A percentile compares a stretch with the other conserved stretches of the same genome.
Evolutionary conservation across 257 asterid genomes (phyloP).

Genomic region (Scutellaria minor): DNA sequence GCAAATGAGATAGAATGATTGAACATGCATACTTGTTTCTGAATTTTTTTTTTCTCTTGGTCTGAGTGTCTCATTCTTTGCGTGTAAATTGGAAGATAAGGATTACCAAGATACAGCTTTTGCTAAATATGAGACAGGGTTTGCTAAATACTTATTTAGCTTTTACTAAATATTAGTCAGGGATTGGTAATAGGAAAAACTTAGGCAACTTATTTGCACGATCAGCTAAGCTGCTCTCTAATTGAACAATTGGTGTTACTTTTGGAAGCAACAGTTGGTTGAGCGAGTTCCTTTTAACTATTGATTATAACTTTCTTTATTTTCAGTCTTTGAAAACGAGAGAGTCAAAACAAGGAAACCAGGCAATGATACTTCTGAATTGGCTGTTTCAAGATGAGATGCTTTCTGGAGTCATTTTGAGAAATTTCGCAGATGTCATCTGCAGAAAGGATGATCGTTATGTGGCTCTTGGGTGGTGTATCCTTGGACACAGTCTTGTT

Average conservation of each 20-base stretch:
- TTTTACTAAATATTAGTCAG: too few relatives aligned
- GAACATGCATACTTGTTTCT: not conserved
- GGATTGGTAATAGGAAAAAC: not conserved
- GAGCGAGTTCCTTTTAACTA: not conserved
- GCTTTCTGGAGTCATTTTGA: constrained; percentile 55
- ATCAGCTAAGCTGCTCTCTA: constrained; percentile 10
- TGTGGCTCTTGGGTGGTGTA: constrained; percentile 89
- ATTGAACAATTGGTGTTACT: constrained; percentile 9
- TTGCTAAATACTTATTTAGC: not conserved
- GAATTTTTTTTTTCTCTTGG: too few relatives aligned
- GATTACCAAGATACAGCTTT: not conserved
- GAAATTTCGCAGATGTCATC: constrained; percentile 54
- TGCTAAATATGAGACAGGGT: not conserved
- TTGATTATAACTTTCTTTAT: constrained; percentile 13
- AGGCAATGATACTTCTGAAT: constrained; percentile 69
- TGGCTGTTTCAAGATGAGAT: constrained; percentile 85
- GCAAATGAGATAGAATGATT: not conserved
- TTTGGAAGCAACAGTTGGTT: not conserved
- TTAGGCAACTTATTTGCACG: not conserved
- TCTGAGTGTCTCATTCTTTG: not conserved
- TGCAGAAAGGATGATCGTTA: constrained; percentile 70
- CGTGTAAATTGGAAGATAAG: not conserved
- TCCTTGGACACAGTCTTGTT: constrained; percentile 69
- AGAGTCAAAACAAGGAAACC: constrained; percentile 58
- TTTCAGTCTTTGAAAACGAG: constrained; percentile 56